Evolutionary conservation across 2,329 filamentous ascomycete genomes (phyloP), one percentile per base, ranked within the genome.

Genomic region (Trichoderma oligosporum): DNA sequence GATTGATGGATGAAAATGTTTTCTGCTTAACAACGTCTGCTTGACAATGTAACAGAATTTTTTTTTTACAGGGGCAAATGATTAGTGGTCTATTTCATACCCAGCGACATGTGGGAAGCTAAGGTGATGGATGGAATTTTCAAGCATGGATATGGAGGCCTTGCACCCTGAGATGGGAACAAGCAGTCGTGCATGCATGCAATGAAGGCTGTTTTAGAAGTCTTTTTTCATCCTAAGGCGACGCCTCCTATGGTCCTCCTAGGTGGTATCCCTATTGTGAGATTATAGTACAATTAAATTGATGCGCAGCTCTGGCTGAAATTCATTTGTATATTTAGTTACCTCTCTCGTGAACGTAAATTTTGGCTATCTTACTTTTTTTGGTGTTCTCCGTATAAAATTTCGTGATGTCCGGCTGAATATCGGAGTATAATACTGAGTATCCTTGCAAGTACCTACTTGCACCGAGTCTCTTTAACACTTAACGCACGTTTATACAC

Each of bases 281-380:
- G 24, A 57, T 42, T 57, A 57, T 33, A 57, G 44, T 51, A 57
- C 54, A 57, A 57, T 41, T 42, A 56, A 48, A 57, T 49, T 51
- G 44, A 49, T 49, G 45, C 36, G 18, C 51, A 36, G 51, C 22
- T 7, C 9, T 27, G 51, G 41, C 51, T 54, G 51, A 16, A 25
- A 24, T 44, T 54, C 49, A 54, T 25, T 48, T 47, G 44, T 47
- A 41, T 44, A 31, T 18, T 38, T 22, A 18, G 18, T 33, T 4
- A 9, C 8, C n/a, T n/a, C n/a, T n/a, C n/a, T n/a, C n/a, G n/a
- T 56, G 16, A 20, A n/a, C n/a, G n/a, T 22, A 22, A 24, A 18
- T 4, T n/a, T 29, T 39, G 25, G 24, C 6, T 12, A 6, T 39
- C 2, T 6, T 12, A 14, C 6, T 33, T 38, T 12, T 29, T 11